Evolutionary conservation across 495 filamentous ascomycete genomes (phyloP).

Genomic region (Neurospora sp.): DNA sequence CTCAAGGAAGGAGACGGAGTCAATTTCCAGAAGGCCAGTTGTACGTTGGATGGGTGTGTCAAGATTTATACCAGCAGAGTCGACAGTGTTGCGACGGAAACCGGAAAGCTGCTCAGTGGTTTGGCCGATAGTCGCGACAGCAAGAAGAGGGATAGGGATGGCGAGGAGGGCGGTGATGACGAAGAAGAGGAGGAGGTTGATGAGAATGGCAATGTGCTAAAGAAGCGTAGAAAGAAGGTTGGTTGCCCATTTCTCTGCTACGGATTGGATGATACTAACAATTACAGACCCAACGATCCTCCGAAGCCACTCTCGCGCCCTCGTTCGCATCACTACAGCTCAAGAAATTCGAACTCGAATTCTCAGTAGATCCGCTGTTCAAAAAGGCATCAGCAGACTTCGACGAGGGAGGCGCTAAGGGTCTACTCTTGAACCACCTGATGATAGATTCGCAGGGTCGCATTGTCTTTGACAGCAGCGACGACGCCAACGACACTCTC

Average conservation of each 20-base stretch:
- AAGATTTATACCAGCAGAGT: constrained; percentile 99
- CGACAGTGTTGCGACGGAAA: constrained; percentile 96
- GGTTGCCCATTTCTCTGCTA: neutral
- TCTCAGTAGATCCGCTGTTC: constrained; percentile 93
- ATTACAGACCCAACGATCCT: constrained; percentile 52
- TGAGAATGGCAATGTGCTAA: constrained; percentile 62
- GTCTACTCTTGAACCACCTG: constrained; percentile 86
- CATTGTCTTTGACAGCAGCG: constrained; percentile 97
- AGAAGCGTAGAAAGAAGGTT: constrained; percentile 63
- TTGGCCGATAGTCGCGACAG: constrained; percentile 82
- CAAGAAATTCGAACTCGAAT: constrained; percentile 96
- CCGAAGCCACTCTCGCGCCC: constrained; percentile 82
- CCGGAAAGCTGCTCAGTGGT: constrained; percentile 87
- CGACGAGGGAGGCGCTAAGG: constrained; percentile 96
- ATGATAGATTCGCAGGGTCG: constrained; percentile 82
- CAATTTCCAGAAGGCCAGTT: constrained; percentile 98
- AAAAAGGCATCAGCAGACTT: constrained; percentile 98
- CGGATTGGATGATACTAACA: neutral
- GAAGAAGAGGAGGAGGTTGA: constrained; percentile 70
- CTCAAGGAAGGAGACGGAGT: constrained; percentile 93
- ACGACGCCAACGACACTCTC: constrained; percentile 63
- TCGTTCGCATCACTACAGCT: constrained; percentile 82
- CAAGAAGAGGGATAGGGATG: constrained; percentile 51
- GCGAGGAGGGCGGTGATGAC: constrained; percentile 53
- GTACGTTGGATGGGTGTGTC: constrained; percentile 94